Percentiles rank a stretch among this genome's conserved stretches.
These are phyloP conservation scores for Saturnispora serradocipensis DNA, from an alignment of 805 yeast genomes.

Conservation along the genomic window DNA sequence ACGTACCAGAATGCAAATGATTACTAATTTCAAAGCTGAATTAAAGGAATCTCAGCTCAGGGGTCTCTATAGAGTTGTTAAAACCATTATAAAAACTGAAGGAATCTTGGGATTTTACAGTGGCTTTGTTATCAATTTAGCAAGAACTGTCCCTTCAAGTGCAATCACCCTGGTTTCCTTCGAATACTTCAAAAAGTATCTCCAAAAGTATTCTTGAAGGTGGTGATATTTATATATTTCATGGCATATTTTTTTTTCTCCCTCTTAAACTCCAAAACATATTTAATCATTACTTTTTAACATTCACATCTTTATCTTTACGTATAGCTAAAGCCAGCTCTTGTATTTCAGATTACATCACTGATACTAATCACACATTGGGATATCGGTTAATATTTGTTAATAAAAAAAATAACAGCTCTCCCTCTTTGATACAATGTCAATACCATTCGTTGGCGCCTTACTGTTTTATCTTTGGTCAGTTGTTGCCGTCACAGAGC, in stretches of 20 bases:
- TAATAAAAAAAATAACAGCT: not conserved
- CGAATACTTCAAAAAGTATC: slow-evolving; percentile 62
- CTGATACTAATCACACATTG: not conserved
- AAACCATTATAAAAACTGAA: slow-evolving; percentile 47
- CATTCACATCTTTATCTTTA: not conserved
- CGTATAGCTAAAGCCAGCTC: not conserved
- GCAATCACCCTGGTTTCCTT: slow-evolving; percentile 93
- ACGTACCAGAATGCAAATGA: slow-evolving; percentile 80
- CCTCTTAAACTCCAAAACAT: not conserved
- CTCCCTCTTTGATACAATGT: not conserved
- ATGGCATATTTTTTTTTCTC: not conserved
- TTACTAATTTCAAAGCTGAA: slow-evolving; percentile 13
- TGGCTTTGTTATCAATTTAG: slow-evolving; percentile 77
- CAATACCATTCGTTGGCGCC: not conserved
- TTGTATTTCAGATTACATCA: too few species aligned
- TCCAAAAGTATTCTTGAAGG: slow-evolving; percentile 21
- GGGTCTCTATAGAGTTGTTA: slow-evolving; percentile 24
- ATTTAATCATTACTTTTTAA: not conserved
- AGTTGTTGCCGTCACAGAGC: not conserved
- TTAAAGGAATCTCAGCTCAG: slow-evolving; percentile 21
- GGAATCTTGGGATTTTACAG: slow-evolving; percentile 81
- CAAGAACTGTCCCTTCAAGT: slow-evolving; percentile 88
- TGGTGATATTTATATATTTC: not conserved
- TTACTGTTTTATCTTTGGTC: not conserved
- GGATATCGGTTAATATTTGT: too few species aligned